Conservation (phyloP, 805 yeast genomes). For the Starmerella lactis-condensi region DNA sequence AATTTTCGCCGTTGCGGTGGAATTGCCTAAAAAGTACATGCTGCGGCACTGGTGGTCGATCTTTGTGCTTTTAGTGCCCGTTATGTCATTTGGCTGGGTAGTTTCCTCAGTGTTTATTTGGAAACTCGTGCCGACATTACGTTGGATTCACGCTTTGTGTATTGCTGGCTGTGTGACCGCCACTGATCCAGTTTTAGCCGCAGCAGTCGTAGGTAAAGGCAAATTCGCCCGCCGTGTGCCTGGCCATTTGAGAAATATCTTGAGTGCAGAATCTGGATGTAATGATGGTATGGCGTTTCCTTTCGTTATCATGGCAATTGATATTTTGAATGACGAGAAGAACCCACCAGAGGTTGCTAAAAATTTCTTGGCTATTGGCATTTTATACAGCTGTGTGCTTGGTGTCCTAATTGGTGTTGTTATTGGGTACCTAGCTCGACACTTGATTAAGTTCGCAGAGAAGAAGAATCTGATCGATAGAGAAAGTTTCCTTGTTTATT, state of each 20-base stretch:
- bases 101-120: conserved; percentile 64
- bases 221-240: conserved; percentile 81
- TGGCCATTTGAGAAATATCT: conserved; percentile 69
- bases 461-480: conserved; percentile 52
- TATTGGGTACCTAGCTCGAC: conserved; percentile 54
- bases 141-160: conserved; percentile 51
- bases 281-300: conserved; percentile 96
- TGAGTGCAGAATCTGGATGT: conserved; percentile 77
- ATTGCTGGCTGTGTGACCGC: conserved; percentile 84
- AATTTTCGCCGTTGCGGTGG: conserved; percentile 88
- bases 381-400: conserved; percentile 63
- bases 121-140: conserved; percentile 53
- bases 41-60: conserved; percentile 66
- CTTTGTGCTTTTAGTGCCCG: conserved; percentile 54
- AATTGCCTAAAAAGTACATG: conserved; percentile 79
- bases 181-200: conserved; percentile 87
- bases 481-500: conserved; percentile 74
- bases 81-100: conserved; percentile 83
- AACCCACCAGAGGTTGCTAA: conserved; percentile 50
- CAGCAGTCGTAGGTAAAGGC: conserved; percentile 89
- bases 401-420: conserved; percentile 58
- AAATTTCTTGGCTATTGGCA: conserved; percentile 61
- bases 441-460: conserved; percentile 59
- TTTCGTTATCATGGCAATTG: conserved; percentile 51
- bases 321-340: conserved; percentile 47